Conservation (phyloP, 1,284 basidiomycete genomes). For the Inonotus hispidus region DNA sequence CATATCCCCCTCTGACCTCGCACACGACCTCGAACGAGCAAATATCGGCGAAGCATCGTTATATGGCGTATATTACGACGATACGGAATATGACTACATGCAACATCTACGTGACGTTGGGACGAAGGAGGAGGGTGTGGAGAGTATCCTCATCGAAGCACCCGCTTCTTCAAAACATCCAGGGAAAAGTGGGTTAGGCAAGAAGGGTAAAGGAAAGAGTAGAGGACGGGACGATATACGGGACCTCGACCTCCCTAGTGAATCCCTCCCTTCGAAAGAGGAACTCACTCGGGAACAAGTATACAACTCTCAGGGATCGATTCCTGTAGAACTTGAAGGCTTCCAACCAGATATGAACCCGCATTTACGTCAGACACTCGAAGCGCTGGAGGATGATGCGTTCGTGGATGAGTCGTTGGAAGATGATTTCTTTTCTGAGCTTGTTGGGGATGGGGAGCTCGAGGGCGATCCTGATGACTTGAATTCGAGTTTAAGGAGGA, state of each 20-base stretch:
- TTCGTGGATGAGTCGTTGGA: slow-evolving; percentile 76
- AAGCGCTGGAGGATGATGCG: slow-evolving; percentile 94
- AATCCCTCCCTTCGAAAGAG: slow-evolving; percentile 63
- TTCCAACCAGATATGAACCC: slow-evolving; percentile 97
- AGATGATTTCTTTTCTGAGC: slow-evolving; percentile 62
- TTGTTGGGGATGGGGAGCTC: slow-evolving; percentile 73
- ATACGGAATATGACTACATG: slow-evolving; percentile 99
- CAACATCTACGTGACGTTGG: slow-evolving; percentile 86
- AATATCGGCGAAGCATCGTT: slow-evolving; percentile 83
- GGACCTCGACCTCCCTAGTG: slow-evolving; percentile 58
- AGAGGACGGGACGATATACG: slow-evolving; percentile 25
- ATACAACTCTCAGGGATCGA: slow-evolving; percentile 67
- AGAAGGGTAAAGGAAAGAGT: slow-evolving; percentile 34
- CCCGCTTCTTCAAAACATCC: slow-evolving; percentile 37
- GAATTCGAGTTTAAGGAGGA: slow-evolving; percentile 72
- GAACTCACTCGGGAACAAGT: slow-evolving; percentile 64
- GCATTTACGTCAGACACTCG: slow-evolving; percentile 87
- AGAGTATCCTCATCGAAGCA: slow-evolving; percentile 72
- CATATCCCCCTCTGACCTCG: slow-evolving; percentile 56
- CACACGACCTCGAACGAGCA: slow-evolving; percentile 36
- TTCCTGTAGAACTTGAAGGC: slow-evolving; percentile 82
- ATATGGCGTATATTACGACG: slow-evolving; percentile 95
- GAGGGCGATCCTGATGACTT: slow-evolving; percentile 41
- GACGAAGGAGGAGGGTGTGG: slow-evolving; percentile 67
- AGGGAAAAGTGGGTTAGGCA: not conserved